Base-by-base conservation (phyloP, 305 asterid species). In the Ruellia speciosa region DNA sequence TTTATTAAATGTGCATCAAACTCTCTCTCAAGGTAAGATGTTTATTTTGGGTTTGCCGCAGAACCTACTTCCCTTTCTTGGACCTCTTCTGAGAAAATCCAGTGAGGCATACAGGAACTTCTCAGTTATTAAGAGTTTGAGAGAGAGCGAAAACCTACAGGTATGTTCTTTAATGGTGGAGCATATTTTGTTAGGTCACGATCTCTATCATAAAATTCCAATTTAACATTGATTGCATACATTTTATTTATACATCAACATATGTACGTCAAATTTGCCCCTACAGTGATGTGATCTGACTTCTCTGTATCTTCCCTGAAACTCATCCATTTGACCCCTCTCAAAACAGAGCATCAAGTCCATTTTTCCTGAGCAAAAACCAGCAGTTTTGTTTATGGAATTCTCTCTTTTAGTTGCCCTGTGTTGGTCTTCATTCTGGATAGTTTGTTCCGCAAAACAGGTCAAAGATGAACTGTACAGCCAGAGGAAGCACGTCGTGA, bases 81-180 rank as follows among this genome's bases (percentile, higher is more conserved):
- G 95, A 63, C 97, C 99, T 31, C 95, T 93, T 63, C 72, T 89
- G 75, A 82, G 87, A 65, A 93, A 87, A 81, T 83, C 96, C 52
- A 87, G 95, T 17, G 97, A 93, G 82, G 88, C 88, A 16, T 58
- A 79, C 71, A 80, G 95, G 49, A 93, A 89, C 77, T 77, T 72
- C 58, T 85, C 95, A 9, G 88, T 93, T 70, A 74, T 93, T 69
- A 93, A 80, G 85, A 85, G 88, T 65, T 81, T 93, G 76, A 80
- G 95, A 71, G 94, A 87, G 77, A 77, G 95, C 65, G 99, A 93
- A 73, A 87, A 83, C 77, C 80, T 93, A 51, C 94, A 87, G 95
- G 99, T 89, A 80, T 63, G 68, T 59, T 66, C 49, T 35, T 40
- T 64, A 17, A 59, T 70, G 40, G 64, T 40, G 14, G 9, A 40